Base-by-base conservation (phyloP, 768 basidiomycete species). In the Trametes elegans region DNA sequence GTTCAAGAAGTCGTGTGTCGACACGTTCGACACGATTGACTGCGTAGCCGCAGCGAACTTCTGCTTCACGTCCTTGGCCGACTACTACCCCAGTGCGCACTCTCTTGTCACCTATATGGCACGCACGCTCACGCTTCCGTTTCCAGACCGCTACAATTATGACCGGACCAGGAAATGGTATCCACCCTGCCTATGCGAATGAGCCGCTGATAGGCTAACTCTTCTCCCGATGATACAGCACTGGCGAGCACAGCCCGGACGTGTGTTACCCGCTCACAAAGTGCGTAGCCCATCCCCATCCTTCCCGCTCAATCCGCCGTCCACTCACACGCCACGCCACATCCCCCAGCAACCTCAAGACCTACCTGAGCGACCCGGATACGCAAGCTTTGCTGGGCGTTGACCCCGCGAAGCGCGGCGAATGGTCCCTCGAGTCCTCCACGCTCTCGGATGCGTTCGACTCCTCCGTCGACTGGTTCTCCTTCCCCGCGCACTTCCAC, bases 331-430 rank as follows among this genome's bases (percentile, higher is more conserved):
- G 35, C 7, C 14, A 23, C 7, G n/a, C n/a, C n/a, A n/a, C n/a
- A n/a, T n/a, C n/a, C n/a, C 31, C 11, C 60, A 87, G 86, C 39
- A 63, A 76, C 57, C 83, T 92, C 57, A 55, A 68, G 0, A 67
- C 71, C 3, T 93, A 82, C 70, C 84, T 93, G 49, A 76, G 84
- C 63, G 73, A 74, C 31, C 77, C 81, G 1, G 70, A 75, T 6
- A 73, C 83, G 27, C 82, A 83, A n/a, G 57, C 64, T 0, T 65
- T 70, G 3, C 76, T 93, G 6, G 90, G 90, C 31, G 85, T 90
- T 11, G 81, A 84, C 64, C 67, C 76, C 7, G 66, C 70, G 3
- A 65, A 72, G 38, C 50, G 50, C 2, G 68, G 68, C 9, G 74
- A 76, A 42, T 80, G 36, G 76, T 74, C 62, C 72, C 70, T 11